Conservation (phyloP, 1,284 basidiomycete species). For the Golubevia pallescens region DNA sequence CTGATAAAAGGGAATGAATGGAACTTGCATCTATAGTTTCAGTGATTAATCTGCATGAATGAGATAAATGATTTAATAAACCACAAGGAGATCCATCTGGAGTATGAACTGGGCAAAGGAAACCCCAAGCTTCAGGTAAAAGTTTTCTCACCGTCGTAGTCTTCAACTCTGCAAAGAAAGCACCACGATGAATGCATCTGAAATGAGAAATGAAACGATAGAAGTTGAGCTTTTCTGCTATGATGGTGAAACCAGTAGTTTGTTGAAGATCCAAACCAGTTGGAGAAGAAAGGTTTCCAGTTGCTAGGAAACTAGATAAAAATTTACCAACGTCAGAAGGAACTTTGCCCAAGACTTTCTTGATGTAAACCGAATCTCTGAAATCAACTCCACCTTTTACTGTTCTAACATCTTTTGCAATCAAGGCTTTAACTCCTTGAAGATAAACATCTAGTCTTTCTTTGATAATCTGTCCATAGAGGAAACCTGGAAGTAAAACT, state of each 20-base stretch:
- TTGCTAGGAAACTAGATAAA: constrained; percentile 57
- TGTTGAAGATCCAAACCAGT: constrained; percentile 61
- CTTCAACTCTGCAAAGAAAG: constrained; percentile 64
- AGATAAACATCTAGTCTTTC: constrained; percentile 60
- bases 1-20: constrained; percentile 46
- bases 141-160: constrained; percentile 64
- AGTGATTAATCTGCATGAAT: constrained; percentile 56
- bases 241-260: constrained; percentile 60
- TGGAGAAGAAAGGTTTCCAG: constrained; percentile 56
- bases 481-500: constrained; percentile 60
- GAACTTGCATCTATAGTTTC: constrained; percentile 31
- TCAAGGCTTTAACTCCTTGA: constrained; percentile 29
- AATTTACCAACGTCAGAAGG: constrained; percentile 52
- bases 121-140: constrained; percentile 62
- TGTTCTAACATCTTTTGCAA: constrained; percentile 46
- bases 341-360: constrained; percentile 49
- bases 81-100: constrained; percentile 63
- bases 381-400: constrained; percentile 48
- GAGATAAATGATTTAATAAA: constrained; percentile 62
- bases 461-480: constrained; percentile 63
- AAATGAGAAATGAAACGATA: constrained; percentile 62
- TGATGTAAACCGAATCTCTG: constrained; percentile 47
- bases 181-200: constrained; percentile 63
- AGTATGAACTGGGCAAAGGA: constrained; percentile 63
- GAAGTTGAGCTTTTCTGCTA: constrained; percentile 64